A percentile compares a stretch with the other conserved stretches of the same genome.
Conservation (phyloP, 768 basidiomycete species). For the Termitomyces sp. region DNA sequence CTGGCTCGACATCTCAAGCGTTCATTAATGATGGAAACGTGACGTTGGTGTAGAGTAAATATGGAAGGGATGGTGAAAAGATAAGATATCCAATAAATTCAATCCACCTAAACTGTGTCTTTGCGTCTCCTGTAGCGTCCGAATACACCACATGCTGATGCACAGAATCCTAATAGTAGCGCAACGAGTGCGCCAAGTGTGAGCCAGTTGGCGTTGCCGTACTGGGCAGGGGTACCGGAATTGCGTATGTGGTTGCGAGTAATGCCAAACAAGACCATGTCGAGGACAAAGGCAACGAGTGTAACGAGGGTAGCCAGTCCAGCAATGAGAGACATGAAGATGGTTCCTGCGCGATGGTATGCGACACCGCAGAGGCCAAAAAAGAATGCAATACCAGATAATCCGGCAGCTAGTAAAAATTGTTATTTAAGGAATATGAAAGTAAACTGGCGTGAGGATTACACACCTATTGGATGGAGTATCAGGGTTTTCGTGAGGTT, state of each 20-base stretch:
- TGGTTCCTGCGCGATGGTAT: slow-evolving; percentile 70
- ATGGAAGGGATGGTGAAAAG: not conserved
- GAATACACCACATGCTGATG: slow-evolving; percentile 61
- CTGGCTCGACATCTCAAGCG: not conserved
- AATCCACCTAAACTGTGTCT: slow-evolving; percentile 9
- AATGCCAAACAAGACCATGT: slow-evolving; percentile 78
- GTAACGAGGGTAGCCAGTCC: slow-evolving; percentile 65
- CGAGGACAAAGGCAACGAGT: slow-evolving; percentile 69
- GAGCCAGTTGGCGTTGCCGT: slow-evolving; percentile 83
- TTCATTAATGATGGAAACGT: not conserved
- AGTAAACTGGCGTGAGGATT: slow-evolving; percentile 1
- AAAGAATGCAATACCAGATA: slow-evolving; percentile 61
- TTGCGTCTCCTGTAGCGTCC: slow-evolving; percentile 54
- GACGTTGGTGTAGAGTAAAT: not conserved
- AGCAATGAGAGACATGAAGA: slow-evolving; percentile 70
- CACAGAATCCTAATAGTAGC: slow-evolving; percentile 64
- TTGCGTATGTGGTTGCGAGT: slow-evolving; percentile 55
- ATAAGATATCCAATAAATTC: not conserved
- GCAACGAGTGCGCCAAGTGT: slow-evolving; percentile 71
- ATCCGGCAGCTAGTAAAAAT: slow-evolving; percentile 47
- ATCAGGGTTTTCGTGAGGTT: slow-evolving; percentile 74
- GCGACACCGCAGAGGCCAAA: slow-evolving; percentile 63
- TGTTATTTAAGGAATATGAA: slow-evolving; percentile 1
- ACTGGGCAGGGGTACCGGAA: slow-evolving; percentile 45
- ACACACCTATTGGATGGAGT: slow-evolving; percentile 74